Evolutionary conservation across 495 filamentous ascomycete genomes (phyloP), one percentile per base, ranked within the genome.

Genomic region (Terfezia claveryi): DNA sequence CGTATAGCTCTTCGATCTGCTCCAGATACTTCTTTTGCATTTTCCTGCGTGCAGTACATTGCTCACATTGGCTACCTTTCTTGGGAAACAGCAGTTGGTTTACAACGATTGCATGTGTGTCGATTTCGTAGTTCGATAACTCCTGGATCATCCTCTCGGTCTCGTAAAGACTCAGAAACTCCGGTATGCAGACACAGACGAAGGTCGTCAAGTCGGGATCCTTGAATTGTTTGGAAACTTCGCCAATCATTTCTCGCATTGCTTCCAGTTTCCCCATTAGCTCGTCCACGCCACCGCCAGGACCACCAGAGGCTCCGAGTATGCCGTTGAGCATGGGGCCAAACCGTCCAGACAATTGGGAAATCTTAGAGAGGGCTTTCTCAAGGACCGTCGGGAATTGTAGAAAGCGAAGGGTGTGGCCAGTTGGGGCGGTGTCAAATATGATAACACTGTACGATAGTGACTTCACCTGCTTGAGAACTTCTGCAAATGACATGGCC

Each of bases 1-100:
- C 88, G 62, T 99, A 99, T 52, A 99, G 69, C 73, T 99, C 92
- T 70, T 94, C 87, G 58, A 96, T 96, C 73, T 99, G 91, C 62
- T 94, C 89, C 23, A 99, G 72, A 64, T 99, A 99, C 69, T 99
- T 99, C 79, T 89, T 92, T 73, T 99, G 91, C 91, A 99, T 99
- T 72, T 87, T 87, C 63, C 89, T 75, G 55, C 91, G 73, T 32
- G 91, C 85, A 62, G 86, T 94, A 69, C 91, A 99, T 71, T 99
- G 91, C 51, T 94, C 86, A 68, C 91, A 99, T 37, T 78, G 75
- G 62, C 81, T 91, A 23, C 80, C 82, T 57, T 81, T 75, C 68
- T 84, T 86, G 14, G 91, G 91, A 71, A 93, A 98, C 55, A 98
- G 70, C 58, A 98, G 74, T 74, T 99, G 91, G 69, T 99, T 99